Evolutionary conservation across 176 grass and related monocot genomes (phyloP).

Genomic region (Aegilops longissima): DNA sequence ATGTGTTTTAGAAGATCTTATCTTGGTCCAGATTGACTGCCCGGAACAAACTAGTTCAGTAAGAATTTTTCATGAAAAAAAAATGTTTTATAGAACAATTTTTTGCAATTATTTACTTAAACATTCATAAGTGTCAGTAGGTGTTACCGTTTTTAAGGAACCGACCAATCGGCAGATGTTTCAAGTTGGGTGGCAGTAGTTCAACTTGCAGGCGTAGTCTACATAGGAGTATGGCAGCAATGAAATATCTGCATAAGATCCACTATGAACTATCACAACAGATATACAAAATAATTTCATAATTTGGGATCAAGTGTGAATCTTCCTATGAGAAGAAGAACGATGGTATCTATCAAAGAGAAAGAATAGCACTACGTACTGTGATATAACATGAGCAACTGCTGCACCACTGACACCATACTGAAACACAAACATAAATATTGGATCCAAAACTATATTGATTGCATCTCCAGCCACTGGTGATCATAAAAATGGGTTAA

Average conservation of each 20-base stretch:
- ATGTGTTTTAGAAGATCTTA: neutral
- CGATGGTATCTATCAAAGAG: neutral
- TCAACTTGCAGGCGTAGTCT: constrained; percentile 59
- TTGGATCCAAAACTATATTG: constrained; percentile 86
- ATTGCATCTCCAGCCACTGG: constrained; percentile 78
- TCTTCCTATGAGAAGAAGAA: neutral
- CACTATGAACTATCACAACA: constrained; percentile 34
- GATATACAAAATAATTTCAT: constrained; percentile 34
- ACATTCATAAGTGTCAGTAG: neutral
- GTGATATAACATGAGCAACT: constrained; percentile 97
- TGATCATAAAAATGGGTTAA: constrained; percentile 21
- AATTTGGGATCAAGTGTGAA: constrained; percentile 10
- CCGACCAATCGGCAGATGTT: constrained; percentile 62
- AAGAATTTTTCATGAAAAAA: neutral
- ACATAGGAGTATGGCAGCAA: constrained; percentile 70
- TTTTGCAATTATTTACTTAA: neutral
- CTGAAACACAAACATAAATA: constrained; percentile 90
- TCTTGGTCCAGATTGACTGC: neutral
- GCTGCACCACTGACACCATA: constrained; percentile 90
- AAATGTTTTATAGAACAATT: neutral
- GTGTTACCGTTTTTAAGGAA: constrained; percentile 76
- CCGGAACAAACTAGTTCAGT: neutral
- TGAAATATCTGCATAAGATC: constrained; percentile 66
- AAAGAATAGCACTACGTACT: constrained; percentile 57
- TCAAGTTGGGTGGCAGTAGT: constrained; percentile 57